Evolutionary conservation across 2,329 filamentous ascomycete species (phyloP).

Genomic region (Fusarium brachygibbosum): DNA sequence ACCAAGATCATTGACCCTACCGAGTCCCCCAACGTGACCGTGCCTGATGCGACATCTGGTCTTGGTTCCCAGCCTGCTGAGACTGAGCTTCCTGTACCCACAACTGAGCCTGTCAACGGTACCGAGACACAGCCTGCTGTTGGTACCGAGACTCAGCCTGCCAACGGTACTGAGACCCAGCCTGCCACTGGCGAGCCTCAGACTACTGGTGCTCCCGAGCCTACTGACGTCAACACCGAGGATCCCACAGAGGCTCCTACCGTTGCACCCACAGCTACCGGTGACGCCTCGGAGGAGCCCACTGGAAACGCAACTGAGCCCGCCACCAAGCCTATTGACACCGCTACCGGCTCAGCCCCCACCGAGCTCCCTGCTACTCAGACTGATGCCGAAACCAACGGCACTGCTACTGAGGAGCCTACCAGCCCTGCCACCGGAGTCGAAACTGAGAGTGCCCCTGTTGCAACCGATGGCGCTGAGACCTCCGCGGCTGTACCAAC

Average conservation of each 20-base stretch:
- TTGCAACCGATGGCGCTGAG: slow-evolving; percentile 10
- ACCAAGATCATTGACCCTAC: slow-evolving; percentile 32
- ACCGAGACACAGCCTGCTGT: slow-evolving; percentile 20
- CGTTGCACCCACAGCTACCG: slow-evolving; percentile 17
- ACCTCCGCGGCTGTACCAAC: slow-evolving; percentile 19
- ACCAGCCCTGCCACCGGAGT: slow-evolving; percentile 14
- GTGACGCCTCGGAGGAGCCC: slow-evolving; percentile 21
- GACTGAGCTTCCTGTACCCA: slow-evolving; percentile 22
- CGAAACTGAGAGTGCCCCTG: slow-evolving; percentile 21
- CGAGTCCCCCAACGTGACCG: slow-evolving; percentile 24
- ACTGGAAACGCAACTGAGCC: slow-evolving; percentile 12
- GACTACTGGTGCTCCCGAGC: slow-evolving; percentile 23
- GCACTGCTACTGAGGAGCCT: slow-evolving; percentile 29
- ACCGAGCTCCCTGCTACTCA: slow-evolving; percentile 23
- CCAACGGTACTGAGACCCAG: slow-evolving; percentile 20
- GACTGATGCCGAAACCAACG: slow-evolving; percentile 34
- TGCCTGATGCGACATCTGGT: slow-evolving; percentile 23
- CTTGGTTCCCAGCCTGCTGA: slow-evolving; percentile 16
- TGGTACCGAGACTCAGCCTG: not conserved
- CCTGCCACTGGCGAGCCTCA: slow-evolving; percentile 20
- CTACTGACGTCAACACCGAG: slow-evolving; percentile 2
- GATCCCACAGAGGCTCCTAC: slow-evolving; percentile 18
- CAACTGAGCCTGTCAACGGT: slow-evolving; percentile 20
- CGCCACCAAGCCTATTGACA: slow-evolving; percentile 22
- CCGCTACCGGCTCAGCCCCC: slow-evolving; percentile 10